Base-by-base conservation (phyloP, 139 green algal species). In the Dunaliella primolecta region DNA sequence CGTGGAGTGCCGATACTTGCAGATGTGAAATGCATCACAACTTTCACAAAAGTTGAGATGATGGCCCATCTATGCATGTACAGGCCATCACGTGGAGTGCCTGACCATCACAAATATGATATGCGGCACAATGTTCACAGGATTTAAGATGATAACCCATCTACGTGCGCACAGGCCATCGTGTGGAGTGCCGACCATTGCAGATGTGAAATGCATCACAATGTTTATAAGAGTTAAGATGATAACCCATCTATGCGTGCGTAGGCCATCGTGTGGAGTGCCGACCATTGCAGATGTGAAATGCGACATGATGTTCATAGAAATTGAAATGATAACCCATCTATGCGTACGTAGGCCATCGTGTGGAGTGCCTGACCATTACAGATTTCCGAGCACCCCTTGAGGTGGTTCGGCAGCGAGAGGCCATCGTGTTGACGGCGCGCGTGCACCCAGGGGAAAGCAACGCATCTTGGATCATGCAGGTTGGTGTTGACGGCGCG, bases 401-500 rank as follows among this genome's bases (percentile, higher is more conserved):
- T 55, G 84, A 91, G 31, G 77, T 80, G 76, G 46, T 91, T 30
- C 31, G 71, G 20, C 81, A 88, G 74, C 76, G 89, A 30, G 87
- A 91, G 85, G 84, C 57, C 32, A 86, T 93, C n/a, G 82, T 90
- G 38, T 75, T 93, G 71, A 94, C 88, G 15, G 92, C 87, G 15
- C 82, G 94, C 21, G 94, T 96, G 74, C 94, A 96, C 78, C 93
- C 94, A 1, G 94, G 94, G n/a, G 94, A 96, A 84, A 94, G 86
- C 36, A 94, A 93, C 80, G 90, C 92, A 23, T 93, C 88, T 25
- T 96, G 94, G 94, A 90, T 96, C 37, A 92, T 95, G 89, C 88
- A 94, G 83, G 87, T 90, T 29, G 34, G 76, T 81, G 76, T 57
- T 25, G 1, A 2, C 24, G 2, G 24, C 29, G 2, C 20, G 72